Base-by-base conservation (phyloP, 306 rosid genomes). In the Cyclanthera cordifolia region DNA sequence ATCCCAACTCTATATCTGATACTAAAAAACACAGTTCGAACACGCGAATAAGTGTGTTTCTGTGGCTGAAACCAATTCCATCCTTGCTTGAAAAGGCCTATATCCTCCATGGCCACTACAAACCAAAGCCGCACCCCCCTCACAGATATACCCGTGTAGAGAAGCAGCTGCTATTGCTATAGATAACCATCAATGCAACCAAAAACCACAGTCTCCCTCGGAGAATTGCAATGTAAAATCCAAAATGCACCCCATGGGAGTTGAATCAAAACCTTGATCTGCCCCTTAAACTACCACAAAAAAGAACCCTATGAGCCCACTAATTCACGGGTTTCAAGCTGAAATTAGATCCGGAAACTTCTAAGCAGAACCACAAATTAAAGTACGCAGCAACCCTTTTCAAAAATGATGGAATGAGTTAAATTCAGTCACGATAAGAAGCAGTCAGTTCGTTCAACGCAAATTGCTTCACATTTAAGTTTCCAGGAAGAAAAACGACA, bases 11-110 rank as follows among this genome's bases (percentile, higher is more conserved):
- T 77, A 41, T 87, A 93, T 66, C 84, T 74, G 75, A 78, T 82
- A 57, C 84, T 74, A 52, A 77, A 48, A 52, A 83, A 73, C 0
- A 59, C 79, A 6, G 76, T 78, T 73, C 56, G 76, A 8, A 78
- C 86, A 1, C 81, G 88, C 56, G 76, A 79, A 61, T 77, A 89
- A 2, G 85, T 61, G 24, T 79, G 90, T 71, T 85, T 91, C 73
- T 87, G 95, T 0, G 82, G 85, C 51, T 76, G 82, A 75, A 91
- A 77, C 96, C 97, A 91, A 79, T 84, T 83, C 95, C 95, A 88
- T 37, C 77, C 89, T 79, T 91, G 97, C 64, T 87, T 87, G 59
- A 88, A 87, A 71, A 91, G 78, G 70, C 95, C 85, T 67, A 91
- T 84, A 59, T 91, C 96, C 82, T 91, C 96, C 97, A 91, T 91